phyloP scores from a whole-genome alignment of 1,284 basidiomycete genomes.

The Trametes sp. region DNA sequence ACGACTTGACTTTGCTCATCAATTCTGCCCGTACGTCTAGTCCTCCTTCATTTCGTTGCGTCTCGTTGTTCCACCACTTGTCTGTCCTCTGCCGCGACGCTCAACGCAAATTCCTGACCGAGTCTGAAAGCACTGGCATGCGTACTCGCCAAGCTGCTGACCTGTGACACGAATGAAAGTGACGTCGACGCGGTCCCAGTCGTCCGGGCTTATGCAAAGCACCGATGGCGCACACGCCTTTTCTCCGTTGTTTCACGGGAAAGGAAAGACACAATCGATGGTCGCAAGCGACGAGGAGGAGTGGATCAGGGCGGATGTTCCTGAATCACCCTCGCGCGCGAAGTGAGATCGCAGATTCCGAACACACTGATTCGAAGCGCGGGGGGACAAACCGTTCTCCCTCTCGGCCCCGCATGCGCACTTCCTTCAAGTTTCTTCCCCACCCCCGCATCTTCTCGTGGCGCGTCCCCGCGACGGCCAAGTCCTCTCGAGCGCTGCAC shows the following conservation, averaged over 20 bases:
- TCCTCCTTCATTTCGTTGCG: too few relatives aligned
- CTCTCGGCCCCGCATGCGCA: neutral
- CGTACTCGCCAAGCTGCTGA: too few relatives aligned
- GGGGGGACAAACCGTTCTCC: neutral
- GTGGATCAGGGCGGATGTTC: neutral
- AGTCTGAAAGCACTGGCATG: too few relatives aligned
- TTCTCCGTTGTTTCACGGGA: neutral
- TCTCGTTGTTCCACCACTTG: too few relatives aligned
- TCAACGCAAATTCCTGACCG: too few relatives aligned
- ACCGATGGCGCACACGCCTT: neutral
- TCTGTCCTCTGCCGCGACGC: too few relatives aligned
- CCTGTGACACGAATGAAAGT: too few relatives aligned
- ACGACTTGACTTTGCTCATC: too few relatives aligned
- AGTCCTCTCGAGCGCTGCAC: neutral
- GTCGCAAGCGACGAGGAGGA: neutral
- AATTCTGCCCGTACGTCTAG: too few relatives aligned
- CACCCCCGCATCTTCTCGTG: neutral
- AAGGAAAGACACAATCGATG: neutral
- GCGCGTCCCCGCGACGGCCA: neutral
- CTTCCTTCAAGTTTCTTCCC: neutral
- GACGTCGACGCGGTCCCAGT: too few relatives aligned
- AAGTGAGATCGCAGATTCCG: constrained; percentile 2
- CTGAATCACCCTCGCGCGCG: neutral
- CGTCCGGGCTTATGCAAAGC: too few relatives aligned
- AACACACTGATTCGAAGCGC: neutral